Base-by-base conservation (phyloP, 441 rosid species). In the Flueggea neowawraea region DNA sequence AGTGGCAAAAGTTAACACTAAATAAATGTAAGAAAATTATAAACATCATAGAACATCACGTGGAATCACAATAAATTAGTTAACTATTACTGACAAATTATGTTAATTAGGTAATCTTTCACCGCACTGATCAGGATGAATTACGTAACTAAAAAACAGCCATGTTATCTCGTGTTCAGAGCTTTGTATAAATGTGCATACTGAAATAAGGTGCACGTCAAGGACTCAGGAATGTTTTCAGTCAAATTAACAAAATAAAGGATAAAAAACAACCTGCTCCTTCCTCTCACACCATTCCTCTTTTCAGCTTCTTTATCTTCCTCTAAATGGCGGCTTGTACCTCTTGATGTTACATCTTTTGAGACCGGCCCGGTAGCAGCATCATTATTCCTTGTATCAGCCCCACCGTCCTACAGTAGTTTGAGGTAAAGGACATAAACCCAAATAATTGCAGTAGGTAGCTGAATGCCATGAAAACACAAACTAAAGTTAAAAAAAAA, bases 391-490 rank as follows among this genome's bases (percentile, higher is more conserved):
- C 75, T 87, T 47, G 54, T 69, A 58, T 80, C 86, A 76, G 56
- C 86, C 64, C 68, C 79, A 62, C 79, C 80, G 79, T 89, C 99
- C 99, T 95, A 95, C 98, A 95, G 96, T 81, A 95, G 99, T 92
- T 91, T 87, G 95, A 90, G 93, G 96, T 87, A 91, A 95, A 90
- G 99, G 95, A 90, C 89, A 95, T 95, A 96, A 95, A 85, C 92
- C 95, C 96, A 88, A 88, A 95, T 88, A 92, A 95, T 90, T 86
- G 96, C 96, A 95, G 99, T 89, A 91, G 96, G 78, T 88, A 83
- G 94, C 98, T 92, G 97, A 91, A 72, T 75, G 80, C 78, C 91
- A 95, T 82, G 78, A 76, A 88, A 91, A 85, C 83, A 88, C 89
- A 83, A 80, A 68, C 67, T 75, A 48, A 80, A 77, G 96, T 91